Evolutionary conservation across 352 stramenopile genomes (phyloP), one percentile per base, ranked within the genome.

Genomic region (Pythium guiyangense): DNA sequence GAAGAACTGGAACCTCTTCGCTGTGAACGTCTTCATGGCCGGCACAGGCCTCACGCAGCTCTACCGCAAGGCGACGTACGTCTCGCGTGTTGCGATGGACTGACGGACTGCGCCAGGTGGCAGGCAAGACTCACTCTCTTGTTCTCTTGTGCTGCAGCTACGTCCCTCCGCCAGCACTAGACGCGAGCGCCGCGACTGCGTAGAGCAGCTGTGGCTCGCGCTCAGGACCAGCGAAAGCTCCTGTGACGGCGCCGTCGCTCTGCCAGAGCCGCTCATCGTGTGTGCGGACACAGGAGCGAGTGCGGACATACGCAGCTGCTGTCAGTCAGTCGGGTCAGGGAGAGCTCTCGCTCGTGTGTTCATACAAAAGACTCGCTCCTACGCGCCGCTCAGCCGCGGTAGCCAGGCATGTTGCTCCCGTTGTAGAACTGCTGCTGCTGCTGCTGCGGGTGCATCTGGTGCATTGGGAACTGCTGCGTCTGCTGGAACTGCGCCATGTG

Each of bases 1-100:
- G 29, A 85, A 91, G 64, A 97, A 97, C 77, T 97, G 88, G 79
- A 97, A 95, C 64, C 71, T 97, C 17, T 91, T 96, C 57, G 70
- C 79, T 1, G 88, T 97, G 45, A 97, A 97, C 63, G 68, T 93
- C 29, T 93, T 95, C 57, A 96, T 97, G 82, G 86, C 75, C 42
- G 80, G 70, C 64, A 97, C 87, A 44, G 88, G 88, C 4, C 67
- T 91, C 42, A 74, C 70, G 64, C 88, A 96, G 69, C 74, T 96
- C 64, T 91, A 78, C 60, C 81, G 86, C 62, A 94, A 94, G 64
- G 70, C 73, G 53, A 73, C 64, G 70, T 85, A 84, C 73, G 63
- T 62, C 29, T 14, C 29, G n/a, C 10, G n/a, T n/a, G n/a, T n/a
- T 1, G 22, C 22, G 1, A n/a, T 20, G 18, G 8, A 8, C 9